Conservation (phyloP, 2,329 filamentous ascomycete genomes). For the Fusarium euwallaceae region DNA sequence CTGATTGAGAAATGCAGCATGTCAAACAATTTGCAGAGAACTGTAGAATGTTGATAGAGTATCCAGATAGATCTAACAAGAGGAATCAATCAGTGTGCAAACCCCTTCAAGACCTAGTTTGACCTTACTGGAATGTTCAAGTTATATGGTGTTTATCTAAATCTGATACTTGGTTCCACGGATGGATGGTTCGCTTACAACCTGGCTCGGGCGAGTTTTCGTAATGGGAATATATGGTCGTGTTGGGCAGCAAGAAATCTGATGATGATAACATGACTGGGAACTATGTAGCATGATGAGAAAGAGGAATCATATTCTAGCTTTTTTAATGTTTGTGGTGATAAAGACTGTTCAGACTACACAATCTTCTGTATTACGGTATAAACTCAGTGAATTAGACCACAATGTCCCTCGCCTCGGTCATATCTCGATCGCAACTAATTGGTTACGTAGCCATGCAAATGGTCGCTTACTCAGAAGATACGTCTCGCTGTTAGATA, state of each 20-base stretch:
- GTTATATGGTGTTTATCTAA: neutral
- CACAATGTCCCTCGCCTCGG: neutral
- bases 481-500: neutral
- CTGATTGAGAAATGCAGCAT: neutral
- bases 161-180: neutral
- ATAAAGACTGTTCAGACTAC: neutral
- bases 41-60: neutral
- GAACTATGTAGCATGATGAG: neutral
- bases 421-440: neutral
- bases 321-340: neutral
- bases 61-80: neutral
- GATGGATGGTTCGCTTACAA: neutral
- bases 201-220: neutral
- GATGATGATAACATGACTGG: neutral
- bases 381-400: neutral
- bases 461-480: neutral
- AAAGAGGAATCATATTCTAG: neutral
- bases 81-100: neutral
- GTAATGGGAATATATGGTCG: neutral
- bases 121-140: neutral
- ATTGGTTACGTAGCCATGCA: neutral
- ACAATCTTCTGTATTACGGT: neutral
- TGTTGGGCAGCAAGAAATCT: neutral
- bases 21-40: neutral
- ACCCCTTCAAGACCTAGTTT: neutral